phyloP scores from a whole-genome alignment of 2,329 filamentous ascomycete species.

The Claviceps monticola region DNA sequence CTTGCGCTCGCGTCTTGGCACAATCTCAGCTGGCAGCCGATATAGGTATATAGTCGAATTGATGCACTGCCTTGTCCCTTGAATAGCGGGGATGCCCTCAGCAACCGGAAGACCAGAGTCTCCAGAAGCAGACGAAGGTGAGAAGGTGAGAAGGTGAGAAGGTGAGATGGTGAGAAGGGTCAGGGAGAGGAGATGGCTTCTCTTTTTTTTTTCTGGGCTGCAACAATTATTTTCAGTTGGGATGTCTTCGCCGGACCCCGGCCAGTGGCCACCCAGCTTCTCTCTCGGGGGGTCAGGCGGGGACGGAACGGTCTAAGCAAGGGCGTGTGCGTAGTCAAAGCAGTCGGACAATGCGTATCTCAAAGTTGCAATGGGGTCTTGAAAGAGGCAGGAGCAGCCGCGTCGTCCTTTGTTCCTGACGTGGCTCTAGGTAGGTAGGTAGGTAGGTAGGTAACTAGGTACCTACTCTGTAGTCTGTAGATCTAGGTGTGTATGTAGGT shows the following conservation, averaged over 20 bases:
- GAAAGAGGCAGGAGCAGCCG: background rate
- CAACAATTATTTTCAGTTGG: background rate
- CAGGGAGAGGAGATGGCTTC: background rate
- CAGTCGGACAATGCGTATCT: no score
- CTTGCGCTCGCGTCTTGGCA: background rate
- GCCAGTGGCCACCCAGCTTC: background rate
- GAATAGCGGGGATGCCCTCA: background rate
- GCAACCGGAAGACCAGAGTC: background rate
- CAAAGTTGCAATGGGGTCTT: background rate
- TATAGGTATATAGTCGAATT: background rate
- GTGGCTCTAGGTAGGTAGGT: no score
- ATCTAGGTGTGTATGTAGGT: no score
- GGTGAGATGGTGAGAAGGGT: background rate
- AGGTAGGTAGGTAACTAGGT: no score
- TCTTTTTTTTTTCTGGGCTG: background rate
- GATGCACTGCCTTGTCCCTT: background rate
- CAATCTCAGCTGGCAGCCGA: background rate
- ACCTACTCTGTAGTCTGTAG: no score
- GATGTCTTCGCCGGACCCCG: background rate
- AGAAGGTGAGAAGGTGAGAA: background rate
- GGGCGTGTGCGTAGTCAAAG: background rate
- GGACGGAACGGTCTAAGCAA: background rate
- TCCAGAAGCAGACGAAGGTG: background rate
- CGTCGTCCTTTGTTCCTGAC: no score
- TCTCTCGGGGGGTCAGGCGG: background rate